phyloP scores from a whole-genome alignment of 1,139 yeast genomes.

The Torulaspora pretoriensis region DNA sequence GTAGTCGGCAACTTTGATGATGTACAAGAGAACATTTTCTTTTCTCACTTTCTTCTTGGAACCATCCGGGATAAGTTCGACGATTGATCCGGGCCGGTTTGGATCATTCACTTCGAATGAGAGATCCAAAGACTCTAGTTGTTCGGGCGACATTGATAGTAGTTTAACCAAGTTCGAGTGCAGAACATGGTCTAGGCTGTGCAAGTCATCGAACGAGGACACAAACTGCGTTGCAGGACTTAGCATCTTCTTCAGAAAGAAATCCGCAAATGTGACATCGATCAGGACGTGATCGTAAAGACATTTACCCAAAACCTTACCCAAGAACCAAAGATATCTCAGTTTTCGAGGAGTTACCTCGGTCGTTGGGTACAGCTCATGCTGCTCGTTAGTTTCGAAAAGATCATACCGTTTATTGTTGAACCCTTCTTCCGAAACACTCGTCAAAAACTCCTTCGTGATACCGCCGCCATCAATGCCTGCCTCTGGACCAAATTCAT shows the following conservation, averaged over 20 bases:
- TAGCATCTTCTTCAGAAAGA: constrained; percentile 67
- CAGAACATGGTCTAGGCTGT: constrained; percentile 63
- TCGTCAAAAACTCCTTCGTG: constrained; percentile 82
- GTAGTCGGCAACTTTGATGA: constrained; percentile 74
- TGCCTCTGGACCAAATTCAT: constrained; percentile 68
- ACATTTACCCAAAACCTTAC: constrained; percentile 83
- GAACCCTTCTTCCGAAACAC: constrained; percentile 69
- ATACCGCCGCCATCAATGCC: constrained; percentile 98
- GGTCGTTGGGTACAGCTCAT: constrained; percentile 59
- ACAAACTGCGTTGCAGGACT: constrained; percentile 33
- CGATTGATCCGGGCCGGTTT: constrained; percentile 33
- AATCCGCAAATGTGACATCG: constrained; percentile 82
- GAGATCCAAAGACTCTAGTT: constrained; percentile 56
- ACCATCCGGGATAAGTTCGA: constrained; percentile 65
- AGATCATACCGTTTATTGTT: constrained; percentile 41
- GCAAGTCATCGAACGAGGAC: constrained; percentile 72
- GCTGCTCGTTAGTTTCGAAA: constrained; percentile 53
- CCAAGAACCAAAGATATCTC: constrained; percentile 57
- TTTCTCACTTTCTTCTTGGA: constrained; percentile 50
- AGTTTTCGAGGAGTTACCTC: constrained; percentile 35
- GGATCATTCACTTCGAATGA: constrained; percentile 52
- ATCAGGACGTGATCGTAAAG: constrained; percentile 78
- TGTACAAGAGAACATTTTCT: constrained; percentile 66
- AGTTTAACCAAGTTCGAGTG: constrained; percentile 64
- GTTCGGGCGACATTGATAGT: constrained; percentile 51